A percentile compares a stretch with the other conserved stretches of the same genome.
Conservation (phyloP, 306 rosid genomes). For the Cucurbita moschata region DNA sequence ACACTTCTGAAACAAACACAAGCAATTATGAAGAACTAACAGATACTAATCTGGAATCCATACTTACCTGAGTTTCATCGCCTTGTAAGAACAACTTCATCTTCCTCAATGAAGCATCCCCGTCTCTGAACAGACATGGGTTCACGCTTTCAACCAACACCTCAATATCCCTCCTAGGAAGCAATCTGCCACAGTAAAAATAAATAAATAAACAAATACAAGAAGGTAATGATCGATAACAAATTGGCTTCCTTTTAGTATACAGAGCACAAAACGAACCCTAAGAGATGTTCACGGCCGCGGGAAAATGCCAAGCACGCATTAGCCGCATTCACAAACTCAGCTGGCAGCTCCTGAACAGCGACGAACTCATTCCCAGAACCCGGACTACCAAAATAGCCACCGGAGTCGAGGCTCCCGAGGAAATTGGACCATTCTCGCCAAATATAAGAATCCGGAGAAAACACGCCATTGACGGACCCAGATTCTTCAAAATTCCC, state of each 20-base stretch:
- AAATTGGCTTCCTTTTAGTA: neutral
- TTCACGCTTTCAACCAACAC: constrained; percentile 37
- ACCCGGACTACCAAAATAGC: constrained; percentile 14
- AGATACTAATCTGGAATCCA: neutral
- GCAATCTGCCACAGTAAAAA: constrained; percentile 31
- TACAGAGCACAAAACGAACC: constrained; percentile 19
- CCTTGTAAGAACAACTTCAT: constrained; percentile 39
- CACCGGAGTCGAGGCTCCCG: constrained; percentile 33
- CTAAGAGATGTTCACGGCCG: constrained; percentile 38
- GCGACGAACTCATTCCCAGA: constrained; percentile 14
- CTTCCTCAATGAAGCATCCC: constrained; percentile 24
- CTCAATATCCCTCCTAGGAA: constrained; percentile 52
- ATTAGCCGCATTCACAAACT: constrained; percentile 27
- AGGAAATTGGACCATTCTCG: constrained; percentile 52
- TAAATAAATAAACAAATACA: neutral
- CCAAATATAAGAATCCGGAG: constrained; percentile 21
- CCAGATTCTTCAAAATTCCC: neutral
- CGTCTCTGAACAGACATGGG: constrained; percentile 51
- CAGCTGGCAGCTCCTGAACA: constrained; percentile 7
- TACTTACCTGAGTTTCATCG: constrained; percentile 33
- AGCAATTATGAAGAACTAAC: neutral
- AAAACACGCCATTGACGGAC: neutral
- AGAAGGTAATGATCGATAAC: neutral
- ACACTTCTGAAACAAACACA: neutral
- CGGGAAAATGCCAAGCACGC: constrained; percentile 57